These are phyloP conservation scores for Deinandra increscens DNA, from an alignment of 129 eudicot genomes.

Conservation along the genomic window DNA sequence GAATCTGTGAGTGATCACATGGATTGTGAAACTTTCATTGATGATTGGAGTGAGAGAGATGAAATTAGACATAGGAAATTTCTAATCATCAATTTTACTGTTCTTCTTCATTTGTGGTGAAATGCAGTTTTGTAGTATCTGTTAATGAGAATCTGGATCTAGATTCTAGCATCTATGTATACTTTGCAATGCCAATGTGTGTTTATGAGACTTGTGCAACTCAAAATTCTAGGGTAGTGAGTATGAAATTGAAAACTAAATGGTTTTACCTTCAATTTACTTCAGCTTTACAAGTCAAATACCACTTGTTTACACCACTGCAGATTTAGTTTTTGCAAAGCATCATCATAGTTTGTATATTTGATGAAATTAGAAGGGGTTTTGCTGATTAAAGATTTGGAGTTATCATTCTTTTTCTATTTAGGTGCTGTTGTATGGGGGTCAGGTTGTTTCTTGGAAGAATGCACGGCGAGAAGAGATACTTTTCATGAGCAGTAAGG, in stretches of 20 bases:
- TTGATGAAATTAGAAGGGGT: not conserved
- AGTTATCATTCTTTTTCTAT: not conserved
- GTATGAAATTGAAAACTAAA: not conserved
- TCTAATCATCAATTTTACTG: not conserved
- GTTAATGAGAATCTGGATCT: too few relatives aligned
- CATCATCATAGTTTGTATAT: slow-evolving; percentile 7
- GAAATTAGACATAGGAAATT: not conserved
- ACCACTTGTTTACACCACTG: not conserved
- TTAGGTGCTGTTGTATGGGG: slow-evolving; percentile 77
- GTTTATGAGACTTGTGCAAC: not conserved
- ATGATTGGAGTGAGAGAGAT: slow-evolving; percentile 11
- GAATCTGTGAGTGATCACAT: not conserved
- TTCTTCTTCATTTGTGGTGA: not conserved
- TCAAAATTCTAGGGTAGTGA: slow-evolving; percentile 1
- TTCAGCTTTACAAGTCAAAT: slow-evolving; percentile 7
- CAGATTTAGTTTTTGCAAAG: not conserved
- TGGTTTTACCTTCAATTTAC: not conserved
- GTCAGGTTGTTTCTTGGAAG: slow-evolving; percentile 88
- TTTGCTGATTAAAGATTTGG: slow-evolving; percentile 6
- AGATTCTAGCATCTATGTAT: not conserved
- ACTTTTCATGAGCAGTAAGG: slow-evolving; percentile 77
- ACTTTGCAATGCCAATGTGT: not conserved
- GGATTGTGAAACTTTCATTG: not conserved
- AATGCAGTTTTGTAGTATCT: not conserved
- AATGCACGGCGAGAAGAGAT: slow-evolving; percentile 76